phyloP scores from a whole-genome alignment of 768 basidiomycete species.

The Lepiota brunneoincarnata region DNA sequence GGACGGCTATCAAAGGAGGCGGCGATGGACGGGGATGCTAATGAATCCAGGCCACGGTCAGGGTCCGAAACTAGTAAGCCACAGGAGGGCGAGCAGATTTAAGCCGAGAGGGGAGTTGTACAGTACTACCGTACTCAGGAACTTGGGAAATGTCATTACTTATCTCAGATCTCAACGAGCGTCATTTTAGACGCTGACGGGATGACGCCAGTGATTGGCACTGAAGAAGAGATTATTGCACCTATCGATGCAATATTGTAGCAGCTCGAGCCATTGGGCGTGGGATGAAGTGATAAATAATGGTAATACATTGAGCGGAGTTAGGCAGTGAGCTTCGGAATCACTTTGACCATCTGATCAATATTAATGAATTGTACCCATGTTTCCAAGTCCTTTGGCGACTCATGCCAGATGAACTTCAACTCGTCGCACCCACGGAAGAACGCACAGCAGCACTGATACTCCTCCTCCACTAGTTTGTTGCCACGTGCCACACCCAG shows the following conservation, averaged over 20 bases:
- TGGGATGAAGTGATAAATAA: not conserved
- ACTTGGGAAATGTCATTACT: no score
- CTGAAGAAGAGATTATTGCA: not conserved
- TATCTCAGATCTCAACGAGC: no score
- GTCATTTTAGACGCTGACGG: no score
- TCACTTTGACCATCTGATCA: constrained; percentile 78
- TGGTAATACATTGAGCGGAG: not conserved
- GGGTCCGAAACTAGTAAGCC: no score
- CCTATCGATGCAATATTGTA: not conserved
- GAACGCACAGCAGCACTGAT: constrained; percentile 77
- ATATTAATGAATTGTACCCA: constrained; percentile 87
- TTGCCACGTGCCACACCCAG: constrained; percentile 64
- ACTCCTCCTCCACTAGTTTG: constrained; percentile 58
- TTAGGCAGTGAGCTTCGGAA: constrained; percentile 69
- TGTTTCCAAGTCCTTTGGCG: constrained; percentile 61
- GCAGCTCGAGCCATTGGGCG: not conserved
- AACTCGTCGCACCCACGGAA: constrained; percentile 66
- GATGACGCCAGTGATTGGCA: no score
- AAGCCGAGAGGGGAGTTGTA: no score
- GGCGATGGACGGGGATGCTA: no score
- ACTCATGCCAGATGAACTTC: constrained; percentile 72
- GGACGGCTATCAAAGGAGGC: not conserved
- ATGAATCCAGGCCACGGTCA: no score
- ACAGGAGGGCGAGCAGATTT: no score
- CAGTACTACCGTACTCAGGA: no score